Conservation (phyloP, 257 asterid species). For the Nicotiana tomentosiformis region DNA sequence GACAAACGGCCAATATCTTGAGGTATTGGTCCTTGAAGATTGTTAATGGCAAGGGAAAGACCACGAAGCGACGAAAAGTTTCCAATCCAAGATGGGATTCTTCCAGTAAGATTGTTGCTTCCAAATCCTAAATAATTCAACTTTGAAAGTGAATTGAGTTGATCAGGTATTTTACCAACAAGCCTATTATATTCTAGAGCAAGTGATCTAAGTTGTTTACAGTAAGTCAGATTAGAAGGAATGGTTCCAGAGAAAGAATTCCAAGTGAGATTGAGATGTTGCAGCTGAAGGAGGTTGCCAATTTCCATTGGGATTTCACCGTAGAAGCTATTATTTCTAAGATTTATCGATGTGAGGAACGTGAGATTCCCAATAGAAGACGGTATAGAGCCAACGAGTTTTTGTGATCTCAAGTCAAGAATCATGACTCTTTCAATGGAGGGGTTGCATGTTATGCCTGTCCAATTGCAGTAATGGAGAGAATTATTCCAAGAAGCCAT, state of each 20-base stretch:
- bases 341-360: not conserved
- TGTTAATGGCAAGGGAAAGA: constrained; percentile 4
- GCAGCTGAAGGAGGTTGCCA: constrained; percentile 11
- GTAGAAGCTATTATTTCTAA: constrained; percentile 19
- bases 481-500: constrained; percentile 15
- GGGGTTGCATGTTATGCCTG: constrained; percentile 19
- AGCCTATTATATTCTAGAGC: constrained; percentile 9
- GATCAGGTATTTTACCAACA: constrained; percentile 12
- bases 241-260: constrained; percentile 18
- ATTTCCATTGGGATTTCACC: constrained; percentile 22
- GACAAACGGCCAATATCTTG: constrained; percentile 4
- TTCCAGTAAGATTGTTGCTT: constrained; percentile 16
- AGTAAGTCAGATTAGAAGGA: constrained; percentile 16
- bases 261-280: constrained; percentile 14
- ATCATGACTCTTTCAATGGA: constrained; percentile 2
- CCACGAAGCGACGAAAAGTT: constrained; percentile 9
- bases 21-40: constrained; percentile 20
- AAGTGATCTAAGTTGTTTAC: constrained; percentile 19
- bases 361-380: constrained; percentile 23
- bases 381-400: constrained; percentile 18
- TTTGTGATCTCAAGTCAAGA: constrained; percentile 5
- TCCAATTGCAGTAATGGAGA: constrained; percentile 20
- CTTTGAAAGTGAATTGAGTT: constrained; percentile 12
- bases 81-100: constrained; percentile 22
- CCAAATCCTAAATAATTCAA: constrained; percentile 5